Evolutionary conservation across 2,329 filamentous ascomycete genomes (phyloP).

Genomic region (Lachnellula arida): DNA sequence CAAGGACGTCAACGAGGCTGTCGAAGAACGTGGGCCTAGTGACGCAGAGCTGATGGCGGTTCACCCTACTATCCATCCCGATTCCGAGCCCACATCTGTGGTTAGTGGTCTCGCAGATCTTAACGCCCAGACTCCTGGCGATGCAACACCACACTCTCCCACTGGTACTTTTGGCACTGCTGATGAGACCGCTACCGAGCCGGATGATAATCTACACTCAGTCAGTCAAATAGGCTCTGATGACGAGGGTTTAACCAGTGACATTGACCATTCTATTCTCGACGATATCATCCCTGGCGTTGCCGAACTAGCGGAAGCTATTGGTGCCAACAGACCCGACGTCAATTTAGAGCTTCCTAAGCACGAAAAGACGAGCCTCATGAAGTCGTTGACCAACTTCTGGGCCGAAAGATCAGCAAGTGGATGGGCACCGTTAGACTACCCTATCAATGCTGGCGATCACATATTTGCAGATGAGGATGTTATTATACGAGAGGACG

Average conservation of each 20-base stretch:
- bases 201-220: slow-evolving; percentile 43
- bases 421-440: slow-evolving; percentile 88
- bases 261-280: slow-evolving; percentile 63
- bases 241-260: slow-evolving; percentile 64
- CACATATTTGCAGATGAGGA: slow-evolving; percentile 97
- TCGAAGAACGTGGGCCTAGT: slow-evolving; percentile 68
- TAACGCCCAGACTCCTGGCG: slow-evolving; percentile 16
- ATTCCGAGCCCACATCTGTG: slow-evolving; percentile 25
- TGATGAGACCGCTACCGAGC: slow-evolving; percentile 30
- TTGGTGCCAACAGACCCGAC: slow-evolving; percentile 47
- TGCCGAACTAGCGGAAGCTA: slow-evolving; percentile 57
- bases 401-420: slow-evolving; percentile 97
- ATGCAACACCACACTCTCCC: slow-evolving; percentile 22
- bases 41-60: slow-evolving; percentile 53
- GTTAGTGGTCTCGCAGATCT: slow-evolving; percentile 29
- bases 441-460: slow-evolving; percentile 80
- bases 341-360: slow-evolving; percentile 74
- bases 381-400: slow-evolving; percentile 95
- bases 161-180: slow-evolving; percentile 27
- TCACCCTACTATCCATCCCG: slow-evolving; percentile 32
- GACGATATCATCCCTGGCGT: slow-evolving; percentile 65
- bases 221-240: slow-evolving; percentile 60
- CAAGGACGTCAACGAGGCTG: slow-evolving; percentile 86
- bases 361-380: slow-evolving; percentile 85
- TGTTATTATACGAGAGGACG: slow-evolving; percentile 94